Evolutionary conservation across 345 rosid genomes (phyloP).

Genomic region (Lepidium sativum): DNA sequence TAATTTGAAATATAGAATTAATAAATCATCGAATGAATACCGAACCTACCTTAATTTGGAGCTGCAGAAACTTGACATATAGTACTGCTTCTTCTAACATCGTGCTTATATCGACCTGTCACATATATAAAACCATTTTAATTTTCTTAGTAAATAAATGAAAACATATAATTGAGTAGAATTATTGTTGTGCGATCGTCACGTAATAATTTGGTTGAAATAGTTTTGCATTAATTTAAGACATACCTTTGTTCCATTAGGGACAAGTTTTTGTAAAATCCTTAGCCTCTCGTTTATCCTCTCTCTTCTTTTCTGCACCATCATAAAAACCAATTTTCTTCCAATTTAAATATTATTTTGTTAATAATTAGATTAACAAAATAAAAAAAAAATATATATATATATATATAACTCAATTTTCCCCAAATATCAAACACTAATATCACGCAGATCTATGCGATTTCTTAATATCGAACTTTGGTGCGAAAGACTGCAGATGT

Average conservation of each 20-base stretch:
- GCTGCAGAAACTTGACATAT: constrained; percentile 70
- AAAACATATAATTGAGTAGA: background rate
- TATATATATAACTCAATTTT: too few species aligned
- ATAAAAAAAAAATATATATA: too few species aligned
- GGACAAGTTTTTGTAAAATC: constrained; percentile 66
- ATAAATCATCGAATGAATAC: background rate
- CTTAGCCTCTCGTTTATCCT: constrained; percentile 72
- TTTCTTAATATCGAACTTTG: too few species aligned
- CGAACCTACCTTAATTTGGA: constrained; percentile 56
- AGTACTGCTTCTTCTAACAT: constrained; percentile 91
- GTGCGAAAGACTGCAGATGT: too few species aligned
- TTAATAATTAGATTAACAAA: too few species aligned
- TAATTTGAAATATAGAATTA: background rate
- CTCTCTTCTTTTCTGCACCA: constrained; percentile 71
- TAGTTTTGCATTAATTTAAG: background rate
- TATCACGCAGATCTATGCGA: too few species aligned
- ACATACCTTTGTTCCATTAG: constrained; percentile 73
- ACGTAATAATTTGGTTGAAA: background rate
- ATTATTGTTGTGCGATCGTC: background rate
- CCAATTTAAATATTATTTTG: too few species aligned
- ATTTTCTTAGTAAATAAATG: background rate
- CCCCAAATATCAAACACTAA: too few species aligned
- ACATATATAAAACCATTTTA: background rate
- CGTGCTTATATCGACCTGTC: constrained; percentile 78
- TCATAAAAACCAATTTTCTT: background rate